phyloP scores from a whole-genome alignment of 1,284 basidiomycete species.

The Rhizopogon parksii region DNA sequence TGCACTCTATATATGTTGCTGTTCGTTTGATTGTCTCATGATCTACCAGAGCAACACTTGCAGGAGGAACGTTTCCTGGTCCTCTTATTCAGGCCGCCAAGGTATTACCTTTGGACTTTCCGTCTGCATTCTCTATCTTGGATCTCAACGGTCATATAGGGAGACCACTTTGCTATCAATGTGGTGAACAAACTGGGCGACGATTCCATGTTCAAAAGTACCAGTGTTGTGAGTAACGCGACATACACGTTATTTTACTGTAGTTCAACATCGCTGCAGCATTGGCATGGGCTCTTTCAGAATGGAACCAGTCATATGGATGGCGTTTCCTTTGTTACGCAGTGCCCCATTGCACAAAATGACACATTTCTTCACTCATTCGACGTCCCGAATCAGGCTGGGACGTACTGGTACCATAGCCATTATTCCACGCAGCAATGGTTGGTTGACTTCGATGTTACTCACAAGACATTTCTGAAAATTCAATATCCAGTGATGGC shows the following conservation, averaged over 20 bases:
- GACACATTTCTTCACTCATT: slow-evolving; percentile 33
- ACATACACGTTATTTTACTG: slow-evolving; percentile 18
- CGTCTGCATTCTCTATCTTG: not conserved
- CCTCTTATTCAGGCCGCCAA: slow-evolving; percentile 29
- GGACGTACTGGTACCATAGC: slow-evolving; percentile 37
- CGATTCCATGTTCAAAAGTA: slow-evolving; percentile 24
- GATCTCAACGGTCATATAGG: slow-evolving; percentile 34
- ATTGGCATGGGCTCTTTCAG: slow-evolving; percentile 32
- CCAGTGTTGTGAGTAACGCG: slow-evolving; percentile 22
- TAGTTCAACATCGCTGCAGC: slow-evolving; percentile 24
- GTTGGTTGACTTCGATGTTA: slow-evolving; percentile 24
- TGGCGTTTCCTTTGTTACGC: slow-evolving; percentile 29
- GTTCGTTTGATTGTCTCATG: not conserved
- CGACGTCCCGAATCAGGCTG: slow-evolving; percentile 23
- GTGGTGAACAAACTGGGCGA: slow-evolving; percentile 26
- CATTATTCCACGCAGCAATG: slow-evolving; percentile 31
- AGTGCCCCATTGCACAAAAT: slow-evolving; percentile 39
- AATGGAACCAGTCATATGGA: slow-evolving; percentile 21
- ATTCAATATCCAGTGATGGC: slow-evolving; percentile 16
- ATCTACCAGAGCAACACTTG: slow-evolving; percentile 14
- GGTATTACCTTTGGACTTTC: slow-evolving; percentile 9
- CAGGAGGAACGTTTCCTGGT: slow-evolving; percentile 31
- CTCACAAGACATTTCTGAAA: slow-evolving; percentile 29
- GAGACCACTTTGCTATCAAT: slow-evolving; percentile 18
- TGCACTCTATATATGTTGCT: not conserved